Base-by-base conservation (phyloP, 176 grass and related monocot species). In the Phoenix roebelenii region DNA sequence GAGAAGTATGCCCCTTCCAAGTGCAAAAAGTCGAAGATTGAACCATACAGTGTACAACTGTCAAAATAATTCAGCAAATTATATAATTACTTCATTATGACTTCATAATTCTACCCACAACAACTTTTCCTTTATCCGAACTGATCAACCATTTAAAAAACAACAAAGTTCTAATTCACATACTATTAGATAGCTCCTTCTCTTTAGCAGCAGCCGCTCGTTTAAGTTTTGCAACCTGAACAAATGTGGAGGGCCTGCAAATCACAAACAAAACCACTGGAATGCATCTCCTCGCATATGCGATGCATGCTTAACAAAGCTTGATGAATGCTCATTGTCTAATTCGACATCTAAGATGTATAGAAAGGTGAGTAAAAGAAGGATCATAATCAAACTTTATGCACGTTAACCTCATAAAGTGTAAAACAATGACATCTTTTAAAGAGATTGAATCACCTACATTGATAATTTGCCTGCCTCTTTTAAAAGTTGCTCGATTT, bases 211-310 rank as follows among this genome's bases (percentile, higher is more conserved):
- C 84, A 80, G 87, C 87, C 50, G 75, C 15, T 49, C 87, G 60
- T 69, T 72, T 97, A 55, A 92, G 81, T 64, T 88, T 97, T 51
- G 87, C 93, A 0, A 81, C 76, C 59, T 92, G 87, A 22, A 87
- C 81, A 88, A 92, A 97, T 19, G 87, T 92, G 12, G 93, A 88
- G 35, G 93, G 87, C 52, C 93, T 97, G 63, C 59, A 65, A 62
- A 68, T 17, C 22, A 76, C 3, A 22, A 22, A 30, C 63, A 52
- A 4, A 72, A 60, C 6, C 14, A 66, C 15, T 15, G n/a, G 17
- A 60, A 50, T 22, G 57, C 54, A 73, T 63, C 65, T 48, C 22
- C 50, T 35, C 32, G 9, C 32, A 35, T 35, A 35, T 35, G 32
- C 7, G 25, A 68, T 23, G 25, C 28, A 68, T 77, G 14, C 9